Percentiles rank a stretch among this genome's conserved stretches.
These are phyloP conservation scores for Schizochytrium sp. DNA, from an alignment of 108 stramenopile genomes.

Conservation along the genomic window DNA sequence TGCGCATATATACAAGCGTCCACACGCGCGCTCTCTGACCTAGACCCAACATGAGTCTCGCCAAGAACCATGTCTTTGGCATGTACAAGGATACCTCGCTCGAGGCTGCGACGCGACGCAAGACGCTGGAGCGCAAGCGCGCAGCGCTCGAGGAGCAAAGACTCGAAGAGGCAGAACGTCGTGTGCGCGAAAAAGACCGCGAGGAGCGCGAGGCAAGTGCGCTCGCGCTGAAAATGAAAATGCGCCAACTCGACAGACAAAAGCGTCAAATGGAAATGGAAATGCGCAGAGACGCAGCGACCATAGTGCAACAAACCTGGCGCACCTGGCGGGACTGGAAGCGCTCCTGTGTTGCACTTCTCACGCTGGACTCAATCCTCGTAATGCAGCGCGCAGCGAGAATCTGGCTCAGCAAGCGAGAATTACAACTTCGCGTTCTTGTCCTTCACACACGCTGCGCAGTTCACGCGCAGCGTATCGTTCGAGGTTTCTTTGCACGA, in stretches of 20 bases:
- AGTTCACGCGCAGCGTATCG: neutral
- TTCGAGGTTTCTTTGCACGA: neutral
- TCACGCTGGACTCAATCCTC: neutral
- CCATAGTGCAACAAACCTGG: neutral
- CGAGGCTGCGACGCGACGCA: neutral
- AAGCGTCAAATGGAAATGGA: neutral
- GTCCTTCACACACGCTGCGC: neutral
- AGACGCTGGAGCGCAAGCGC: neutral
- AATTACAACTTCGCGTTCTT: neutral
- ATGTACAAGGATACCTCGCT: conserved; percentile 7
- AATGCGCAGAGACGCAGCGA: neutral
- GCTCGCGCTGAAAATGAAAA: neutral
- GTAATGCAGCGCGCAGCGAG: neutral
- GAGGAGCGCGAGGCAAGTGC: neutral
- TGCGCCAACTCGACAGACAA: neutral
- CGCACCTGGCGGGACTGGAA: neutral
- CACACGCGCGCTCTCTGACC: no score
- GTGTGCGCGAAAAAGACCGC: neutral
- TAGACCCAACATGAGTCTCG: neutral
- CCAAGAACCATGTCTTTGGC: conserved; percentile 14
- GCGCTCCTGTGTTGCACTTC: neutral
- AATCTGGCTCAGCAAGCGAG: neutral
- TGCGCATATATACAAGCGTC: no score
- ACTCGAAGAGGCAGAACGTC: neutral
- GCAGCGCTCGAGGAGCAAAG: neutral